These are phyloP conservation scores for Fusarium nygamai DNA, from an alignment of 2,329 filamentous ascomycete genomes.

Conservation along the genomic window DNA sequence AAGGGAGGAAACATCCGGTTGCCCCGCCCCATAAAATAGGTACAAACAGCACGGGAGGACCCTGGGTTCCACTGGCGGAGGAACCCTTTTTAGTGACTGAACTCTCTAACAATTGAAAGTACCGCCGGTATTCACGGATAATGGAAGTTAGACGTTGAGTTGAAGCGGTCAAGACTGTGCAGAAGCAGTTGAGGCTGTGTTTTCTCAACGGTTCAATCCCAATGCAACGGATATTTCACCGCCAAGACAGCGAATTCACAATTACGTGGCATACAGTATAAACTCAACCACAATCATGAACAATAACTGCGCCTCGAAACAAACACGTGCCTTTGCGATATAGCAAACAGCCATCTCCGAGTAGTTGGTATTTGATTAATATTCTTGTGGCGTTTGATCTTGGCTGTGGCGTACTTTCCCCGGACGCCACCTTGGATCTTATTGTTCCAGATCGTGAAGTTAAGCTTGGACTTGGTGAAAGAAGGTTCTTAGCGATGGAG, in stretches of 20 bases:
- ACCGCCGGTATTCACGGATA: background rate
- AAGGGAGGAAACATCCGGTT: background rate
- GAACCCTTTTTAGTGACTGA: background rate
- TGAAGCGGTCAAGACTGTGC: background rate
- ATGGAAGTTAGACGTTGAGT: background rate
- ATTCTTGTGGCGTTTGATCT: background rate
- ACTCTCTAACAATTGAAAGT: background rate
- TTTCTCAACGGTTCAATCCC: background rate
- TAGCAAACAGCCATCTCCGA: background rate
- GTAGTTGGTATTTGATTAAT: background rate
- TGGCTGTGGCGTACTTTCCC: background rate
- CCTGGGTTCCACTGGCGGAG: background rate
- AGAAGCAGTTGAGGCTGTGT: background rate
- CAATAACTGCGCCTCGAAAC: background rate
- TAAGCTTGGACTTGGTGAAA: background rate
- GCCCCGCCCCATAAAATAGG: background rate
- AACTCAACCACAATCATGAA: background rate
- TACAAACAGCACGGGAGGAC: background rate
- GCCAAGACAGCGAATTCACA: background rate
- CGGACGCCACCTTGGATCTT: background rate
- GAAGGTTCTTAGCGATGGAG: background rate
- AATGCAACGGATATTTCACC: background rate
- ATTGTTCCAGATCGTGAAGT: background rate
- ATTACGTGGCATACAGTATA: background rate
- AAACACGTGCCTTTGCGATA: background rate